Conservation (phyloP, 1,139 yeast genomes). For the Pichia sp. region DNA sequence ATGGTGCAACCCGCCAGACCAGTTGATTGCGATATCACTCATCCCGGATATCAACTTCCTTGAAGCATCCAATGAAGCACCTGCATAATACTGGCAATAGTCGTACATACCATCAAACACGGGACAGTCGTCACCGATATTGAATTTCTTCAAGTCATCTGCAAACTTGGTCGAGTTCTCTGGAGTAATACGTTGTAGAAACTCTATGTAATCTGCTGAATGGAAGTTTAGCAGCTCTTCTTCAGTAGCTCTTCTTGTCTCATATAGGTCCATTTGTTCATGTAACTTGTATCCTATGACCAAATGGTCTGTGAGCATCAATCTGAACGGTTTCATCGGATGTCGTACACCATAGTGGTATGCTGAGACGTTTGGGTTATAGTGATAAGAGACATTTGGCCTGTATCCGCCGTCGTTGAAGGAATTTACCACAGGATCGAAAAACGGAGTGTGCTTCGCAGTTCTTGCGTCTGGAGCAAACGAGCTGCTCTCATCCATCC, state of each 20-base stretch:
- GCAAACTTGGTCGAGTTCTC: constrained; percentile 81
- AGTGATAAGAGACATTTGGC: constrained; percentile 78
- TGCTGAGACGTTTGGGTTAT: constrained; percentile 73
- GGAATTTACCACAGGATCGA: constrained; percentile 38
- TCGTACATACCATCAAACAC: constrained; percentile 95
- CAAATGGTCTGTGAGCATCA: constrained; percentile 90
- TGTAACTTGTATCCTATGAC: constrained; percentile 81
- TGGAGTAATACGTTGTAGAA: constrained; percentile 76
- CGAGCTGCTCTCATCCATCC: constrained; percentile 35
- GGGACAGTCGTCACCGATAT: constrained; percentile 97
- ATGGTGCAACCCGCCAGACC: constrained; percentile 97
- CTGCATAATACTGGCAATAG: constrained; percentile 90
- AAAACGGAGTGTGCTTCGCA: constrained; percentile 52
- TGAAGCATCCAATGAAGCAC: constrained; percentile 97
- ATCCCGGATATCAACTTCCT: constrained; percentile 87
- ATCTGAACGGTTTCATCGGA: constrained; percentile 97
- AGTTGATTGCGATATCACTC: constrained; percentile 93
- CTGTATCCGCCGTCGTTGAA: constrained; percentile 35
- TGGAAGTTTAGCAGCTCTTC: constrained; percentile 80
- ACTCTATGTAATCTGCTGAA: constrained; percentile 81
- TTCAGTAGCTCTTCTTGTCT: constrained; percentile 75
- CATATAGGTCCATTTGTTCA: constrained; percentile 84
- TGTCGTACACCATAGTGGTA: constrained; percentile 90
- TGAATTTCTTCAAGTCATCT: constrained; percentile 88
- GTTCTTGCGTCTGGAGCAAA: constrained; percentile 56